Conservation (phyloP, 2,329 filamentous ascomycete species). For the Xylaria sp. region DNA sequence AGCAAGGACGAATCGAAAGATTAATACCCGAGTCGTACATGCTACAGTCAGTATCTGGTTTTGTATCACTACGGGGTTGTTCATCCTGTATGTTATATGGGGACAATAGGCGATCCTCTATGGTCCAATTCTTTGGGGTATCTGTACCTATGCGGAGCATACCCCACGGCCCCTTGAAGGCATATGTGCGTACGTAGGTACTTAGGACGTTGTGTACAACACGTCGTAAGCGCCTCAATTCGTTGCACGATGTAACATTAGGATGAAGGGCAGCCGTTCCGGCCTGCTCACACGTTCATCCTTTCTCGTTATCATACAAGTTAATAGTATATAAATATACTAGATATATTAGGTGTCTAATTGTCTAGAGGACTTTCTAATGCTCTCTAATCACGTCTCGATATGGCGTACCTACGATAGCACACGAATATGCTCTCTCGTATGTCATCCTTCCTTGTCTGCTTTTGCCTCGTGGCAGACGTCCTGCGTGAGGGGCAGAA, state of each 20-base stretch:
- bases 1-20: conserved; percentile 13
- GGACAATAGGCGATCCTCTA: not conserved
- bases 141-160: not conserved
- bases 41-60: not conserved
- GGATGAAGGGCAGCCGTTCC: conserved; percentile 26
- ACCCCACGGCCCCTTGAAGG: not conserved
- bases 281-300: conserved; percentile 8
- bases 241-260: conserved; percentile 30
- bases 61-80: too few species aligned
- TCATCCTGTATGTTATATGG: too few species aligned
- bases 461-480: not conserved
- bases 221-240: conserved; percentile 23
- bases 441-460: not conserved
- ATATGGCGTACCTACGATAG: not conserved
- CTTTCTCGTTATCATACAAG: not conserved
- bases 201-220: not conserved
- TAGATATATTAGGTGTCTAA: not conserved
- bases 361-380: not conserved
- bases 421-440: not conserved
- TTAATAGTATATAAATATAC: too few species aligned
- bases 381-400: not conserved
- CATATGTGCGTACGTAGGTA: too few species aligned
- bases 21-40: conserved; percentile 9
- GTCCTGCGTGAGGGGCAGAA: not conserved
- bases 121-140: conserved; percentile 10